A percentile compares a stretch with the other conserved stretches of the same genome.
These are phyloP conservation scores for Allomyces macrogynus DNA, from an alignment of 192 early-diverging fungal genomes.

Conservation along the genomic window DNA sequence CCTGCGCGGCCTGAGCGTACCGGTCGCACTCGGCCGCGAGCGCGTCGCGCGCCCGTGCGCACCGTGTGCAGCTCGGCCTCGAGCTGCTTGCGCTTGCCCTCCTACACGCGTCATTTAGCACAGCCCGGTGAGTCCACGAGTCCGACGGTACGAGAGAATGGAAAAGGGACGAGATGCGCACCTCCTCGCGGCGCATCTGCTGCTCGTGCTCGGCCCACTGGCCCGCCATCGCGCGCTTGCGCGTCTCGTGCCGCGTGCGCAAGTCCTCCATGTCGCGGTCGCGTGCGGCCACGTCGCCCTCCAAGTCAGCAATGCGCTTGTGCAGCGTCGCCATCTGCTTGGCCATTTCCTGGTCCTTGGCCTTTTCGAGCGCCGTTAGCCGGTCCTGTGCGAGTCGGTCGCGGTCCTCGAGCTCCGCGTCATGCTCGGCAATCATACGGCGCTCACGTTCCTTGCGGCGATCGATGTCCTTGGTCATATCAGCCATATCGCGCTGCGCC, in stretches of 20 bases:
- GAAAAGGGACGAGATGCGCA: not conserved
- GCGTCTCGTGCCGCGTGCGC: not conserved
- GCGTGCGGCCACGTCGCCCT: constrained; percentile 11
- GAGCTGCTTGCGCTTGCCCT: constrained; percentile 12
- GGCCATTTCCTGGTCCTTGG: constrained; percentile 10
- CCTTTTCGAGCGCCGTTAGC: constrained; percentile 7
- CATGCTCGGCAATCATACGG: too few species aligned
- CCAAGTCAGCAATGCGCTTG: constrained; percentile 4
- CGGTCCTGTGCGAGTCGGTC: not conserved
- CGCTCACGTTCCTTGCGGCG: too few species aligned
- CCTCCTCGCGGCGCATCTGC: constrained; percentile 8
- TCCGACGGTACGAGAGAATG: not conserved
- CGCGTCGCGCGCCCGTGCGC: constrained; percentile 9
- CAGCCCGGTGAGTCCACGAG: not conserved
- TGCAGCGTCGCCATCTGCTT: constrained; percentile 8
- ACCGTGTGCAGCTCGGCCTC: constrained; percentile 10
- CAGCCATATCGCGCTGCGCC: too few species aligned
- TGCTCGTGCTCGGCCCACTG: constrained; percentile 9
- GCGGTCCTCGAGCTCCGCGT: too few species aligned
- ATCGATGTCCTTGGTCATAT: too few species aligned
- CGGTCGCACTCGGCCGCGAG: constrained; percentile 6
- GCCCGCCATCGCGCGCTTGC: constrained; percentile 11
- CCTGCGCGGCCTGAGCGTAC: not conserved
- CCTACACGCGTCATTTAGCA: constrained; percentile 5
- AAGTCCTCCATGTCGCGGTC: not conserved